These are phyloP conservation scores for Oryza australiensis DNA, from an alignment of 176 grass and related monocot species.

Conservation along the genomic window DNA sequence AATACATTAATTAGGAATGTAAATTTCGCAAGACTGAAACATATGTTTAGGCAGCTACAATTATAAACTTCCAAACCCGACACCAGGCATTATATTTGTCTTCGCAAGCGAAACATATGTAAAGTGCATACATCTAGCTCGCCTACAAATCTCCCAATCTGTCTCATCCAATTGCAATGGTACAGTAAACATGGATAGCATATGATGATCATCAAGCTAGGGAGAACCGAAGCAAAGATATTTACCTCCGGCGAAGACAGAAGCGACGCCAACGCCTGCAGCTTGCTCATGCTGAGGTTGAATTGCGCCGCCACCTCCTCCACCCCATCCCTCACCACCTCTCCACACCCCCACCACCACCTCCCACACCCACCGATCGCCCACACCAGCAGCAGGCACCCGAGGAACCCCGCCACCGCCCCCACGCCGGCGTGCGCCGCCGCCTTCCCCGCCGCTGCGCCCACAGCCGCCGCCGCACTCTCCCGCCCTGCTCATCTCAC, in stretches of 20 bases:
- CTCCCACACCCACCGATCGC: conserved; percentile 27
- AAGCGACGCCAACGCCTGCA: conserved; percentile 46
- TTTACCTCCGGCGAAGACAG: conserved; percentile 55
- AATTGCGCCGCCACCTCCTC: conserved; percentile 39
- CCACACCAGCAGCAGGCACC: conserved; percentile 34
- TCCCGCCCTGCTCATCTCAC: neutral
- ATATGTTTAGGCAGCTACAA: neutral
- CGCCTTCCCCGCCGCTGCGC: neutral
- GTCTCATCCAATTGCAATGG: neutral
- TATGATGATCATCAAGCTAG: conserved; percentile 18
- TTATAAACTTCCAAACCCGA: neutral
- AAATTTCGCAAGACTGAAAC: neutral
- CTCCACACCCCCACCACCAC: conserved; percentile 15
- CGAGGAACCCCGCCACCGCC: conserved; percentile 16
- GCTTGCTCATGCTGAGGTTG: conserved; percentile 57
- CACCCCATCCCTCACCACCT: conserved; percentile 20
- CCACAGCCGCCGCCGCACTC: conserved; percentile 21
- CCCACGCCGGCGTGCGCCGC: conserved; percentile 23
- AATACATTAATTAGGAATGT: neutral
- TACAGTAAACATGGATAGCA: neutral
- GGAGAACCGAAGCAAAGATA: neutral
- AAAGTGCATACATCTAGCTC: neutral
- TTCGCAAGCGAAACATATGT: neutral
- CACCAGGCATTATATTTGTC: neutral
- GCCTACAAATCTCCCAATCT: neutral